Conservation (phyloP, 331 rosid species). For the Arachis monticola region DNA sequence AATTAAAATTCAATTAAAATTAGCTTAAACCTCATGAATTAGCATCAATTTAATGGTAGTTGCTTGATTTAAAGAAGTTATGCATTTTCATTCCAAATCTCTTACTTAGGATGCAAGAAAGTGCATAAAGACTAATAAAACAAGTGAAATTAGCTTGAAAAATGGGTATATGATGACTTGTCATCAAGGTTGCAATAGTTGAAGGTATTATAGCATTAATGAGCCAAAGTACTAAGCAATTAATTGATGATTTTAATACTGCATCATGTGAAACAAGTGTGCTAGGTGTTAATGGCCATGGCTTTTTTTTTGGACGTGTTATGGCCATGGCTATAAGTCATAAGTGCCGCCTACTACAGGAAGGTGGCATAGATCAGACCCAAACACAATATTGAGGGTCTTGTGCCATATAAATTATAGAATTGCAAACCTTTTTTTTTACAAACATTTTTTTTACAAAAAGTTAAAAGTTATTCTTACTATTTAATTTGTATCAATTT, state of each 20-base stretch:
- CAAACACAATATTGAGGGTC: conserved; percentile 88
- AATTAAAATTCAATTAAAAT: no score
- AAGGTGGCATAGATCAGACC: conserved; percentile 86
- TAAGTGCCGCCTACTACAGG: conserved; percentile 97
- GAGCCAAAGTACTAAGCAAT: conserved; percentile 72
- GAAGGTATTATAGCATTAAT: conserved; percentile 76
- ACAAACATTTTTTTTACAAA: conserved; percentile 36
- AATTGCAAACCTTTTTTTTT: conserved; percentile 78
- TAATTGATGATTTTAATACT: conserved; percentile 83
- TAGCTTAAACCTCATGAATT: no score
- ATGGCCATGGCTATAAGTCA: conserved; percentile 52
- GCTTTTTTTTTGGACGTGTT: no score
- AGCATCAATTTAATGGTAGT: no score
- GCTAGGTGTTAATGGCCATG: conserved; percentile 53
- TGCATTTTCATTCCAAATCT: no score
- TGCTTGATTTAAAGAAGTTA: no score
- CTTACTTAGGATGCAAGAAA: no score
- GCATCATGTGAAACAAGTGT: conserved; percentile 79
- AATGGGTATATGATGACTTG: no score
- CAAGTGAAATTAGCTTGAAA: no score
- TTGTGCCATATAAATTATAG: conserved; percentile 81
- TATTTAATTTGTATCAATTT: neutral
- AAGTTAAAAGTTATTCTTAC: conserved; percentile 28
- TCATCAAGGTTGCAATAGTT: conserved; percentile 58
- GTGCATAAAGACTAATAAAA: no score